phyloP scores from a whole-genome alignment of 2,329 filamentous ascomycete species.

The Ophiostoma sp. region DNA sequence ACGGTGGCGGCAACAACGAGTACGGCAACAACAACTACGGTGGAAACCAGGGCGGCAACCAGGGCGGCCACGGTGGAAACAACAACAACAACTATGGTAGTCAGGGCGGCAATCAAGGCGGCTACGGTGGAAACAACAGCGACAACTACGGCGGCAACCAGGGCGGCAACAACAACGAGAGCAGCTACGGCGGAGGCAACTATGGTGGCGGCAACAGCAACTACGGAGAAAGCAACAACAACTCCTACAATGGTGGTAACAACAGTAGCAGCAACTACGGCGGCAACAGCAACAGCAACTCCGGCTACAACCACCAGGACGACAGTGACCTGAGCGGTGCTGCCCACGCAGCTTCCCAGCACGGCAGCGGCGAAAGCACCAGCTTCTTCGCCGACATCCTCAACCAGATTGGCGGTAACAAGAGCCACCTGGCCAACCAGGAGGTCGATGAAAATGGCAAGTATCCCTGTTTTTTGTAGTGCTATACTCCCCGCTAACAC shows the following conservation, averaged over 20 bases:
- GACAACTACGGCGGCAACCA: not conserved
- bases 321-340: conserved; percentile 46
- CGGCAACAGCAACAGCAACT: conserved; percentile 27
- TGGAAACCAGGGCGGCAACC: conserved; percentile 1
- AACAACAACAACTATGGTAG: conserved; percentile 20
- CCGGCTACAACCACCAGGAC: conserved; percentile 37
- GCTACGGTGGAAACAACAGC: conserved; percentile 21
- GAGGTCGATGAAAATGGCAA: conserved; percentile 47
- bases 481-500: not conserved
- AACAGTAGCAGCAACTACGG: not conserved
- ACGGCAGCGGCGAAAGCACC: conserved; percentile 40
- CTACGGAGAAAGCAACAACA: not conserved
- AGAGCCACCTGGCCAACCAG: conserved; percentile 43
- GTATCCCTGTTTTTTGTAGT: not conserved
- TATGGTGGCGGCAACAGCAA: not conserved
- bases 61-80: not conserved
- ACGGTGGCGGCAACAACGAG: conserved; percentile 16
- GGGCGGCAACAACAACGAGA: not conserved
- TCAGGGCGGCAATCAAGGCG: not conserved
- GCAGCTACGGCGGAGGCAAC: not conserved
- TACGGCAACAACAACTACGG: conserved; percentile 12
- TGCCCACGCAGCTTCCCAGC: conserved; percentile 42
- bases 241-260: not conserved
- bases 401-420: conserved; percentile 45
- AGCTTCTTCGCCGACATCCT: conserved; percentile 48